phyloP scores from a whole-genome alignment of 805 yeast genomes.

The Teunomyces aglyptinius region DNA sequence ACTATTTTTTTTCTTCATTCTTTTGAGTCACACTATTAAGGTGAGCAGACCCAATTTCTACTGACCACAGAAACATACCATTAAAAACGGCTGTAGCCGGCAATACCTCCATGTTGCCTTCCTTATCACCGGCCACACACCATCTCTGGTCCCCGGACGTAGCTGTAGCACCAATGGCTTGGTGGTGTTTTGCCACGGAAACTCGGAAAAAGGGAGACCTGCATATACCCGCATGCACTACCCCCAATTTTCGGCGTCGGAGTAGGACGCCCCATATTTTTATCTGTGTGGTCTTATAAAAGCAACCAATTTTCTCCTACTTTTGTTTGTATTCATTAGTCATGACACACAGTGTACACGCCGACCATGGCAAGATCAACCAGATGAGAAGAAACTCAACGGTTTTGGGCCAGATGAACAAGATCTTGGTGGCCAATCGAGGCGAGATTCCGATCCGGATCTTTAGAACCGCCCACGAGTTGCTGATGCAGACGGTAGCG shows the following conservation, averaged over 20 bases:
- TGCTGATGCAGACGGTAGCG: constrained; percentile 96
- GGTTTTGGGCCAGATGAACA: constrained; percentile 47
- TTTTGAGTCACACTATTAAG: not conserved
- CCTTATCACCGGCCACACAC: not conserved
- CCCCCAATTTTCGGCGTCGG: constrained; percentile 5
- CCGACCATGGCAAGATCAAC: constrained; percentile 25
- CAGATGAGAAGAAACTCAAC: constrained; percentile 43
- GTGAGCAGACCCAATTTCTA: not conserved
- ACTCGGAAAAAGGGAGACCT: not conserved
- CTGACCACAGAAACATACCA: not conserved
- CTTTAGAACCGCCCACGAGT: constrained; percentile 96
- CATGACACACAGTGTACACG: not conserved
- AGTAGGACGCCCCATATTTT: constrained; percentile 4
- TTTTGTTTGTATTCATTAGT: not conserved
- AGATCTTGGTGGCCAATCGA: constrained; percentile 78
- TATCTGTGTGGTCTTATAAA: not conserved
- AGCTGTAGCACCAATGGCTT: too few relatives aligned
- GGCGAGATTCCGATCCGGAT: constrained; percentile 87
- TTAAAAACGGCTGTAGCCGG: not conserved
- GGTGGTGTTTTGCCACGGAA: too few relatives aligned
- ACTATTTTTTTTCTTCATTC: not conserved
- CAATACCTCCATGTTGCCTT: not conserved
- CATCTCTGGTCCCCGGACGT: too few relatives aligned
- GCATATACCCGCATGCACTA: not conserved
- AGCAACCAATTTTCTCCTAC: not conserved